Percentiles rank a stretch among this genome's conserved stretches.
Evolutionary conservation across 805 yeast genomes (phyloP).

Genomic region (Brettanomyces nanus): DNA sequence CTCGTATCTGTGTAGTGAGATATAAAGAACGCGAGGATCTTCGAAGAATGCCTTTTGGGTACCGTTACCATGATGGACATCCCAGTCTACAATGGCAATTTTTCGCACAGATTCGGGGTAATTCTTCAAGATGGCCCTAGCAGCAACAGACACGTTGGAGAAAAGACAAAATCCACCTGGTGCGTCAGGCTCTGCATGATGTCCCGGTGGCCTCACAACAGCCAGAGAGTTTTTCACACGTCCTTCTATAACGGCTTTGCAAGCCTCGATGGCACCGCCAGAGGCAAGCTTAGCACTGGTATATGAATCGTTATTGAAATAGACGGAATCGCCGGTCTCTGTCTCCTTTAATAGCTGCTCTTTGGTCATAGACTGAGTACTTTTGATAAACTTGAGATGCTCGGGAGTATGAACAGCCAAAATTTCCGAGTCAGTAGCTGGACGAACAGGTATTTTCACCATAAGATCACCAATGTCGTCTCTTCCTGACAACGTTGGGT

Average conservation of each 20-base stretch:
- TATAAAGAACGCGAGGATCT: constrained; percentile 85
- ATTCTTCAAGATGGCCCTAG: constrained; percentile 67
- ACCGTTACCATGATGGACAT: constrained; percentile 98
- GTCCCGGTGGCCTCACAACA: constrained; percentile 97
- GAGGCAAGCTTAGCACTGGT: constrained; percentile 86
- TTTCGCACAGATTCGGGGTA: constrained; percentile 85
- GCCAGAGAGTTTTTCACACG: constrained; percentile 87
- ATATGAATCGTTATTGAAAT: constrained; percentile 84
- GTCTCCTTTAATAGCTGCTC: constrained; percentile 75
- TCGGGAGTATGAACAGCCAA: constrained; percentile 76
- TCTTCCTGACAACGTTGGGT: constrained; percentile 61
- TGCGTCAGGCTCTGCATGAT: constrained; percentile 95
- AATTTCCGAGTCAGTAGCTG: constrained; percentile 82
- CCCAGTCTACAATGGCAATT: constrained; percentile 92
- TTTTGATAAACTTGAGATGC: constrained; percentile 67
- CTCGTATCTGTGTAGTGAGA: constrained; percentile 89
- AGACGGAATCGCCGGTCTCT: constrained; percentile 89
- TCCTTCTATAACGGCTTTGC: constrained; percentile 91
- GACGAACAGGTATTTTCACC: constrained; percentile 85
- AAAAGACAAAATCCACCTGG: constrained; percentile 97
- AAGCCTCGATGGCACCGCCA: constrained; percentile 96
- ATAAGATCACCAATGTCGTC: constrained; percentile 79
- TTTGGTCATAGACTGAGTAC: constrained; percentile 69
- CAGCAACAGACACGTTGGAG: constrained; percentile 96
- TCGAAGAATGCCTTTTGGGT: constrained; percentile 87